Base-by-base conservation (phyloP, 2,329 filamentous ascomycete genomes). In the Fusarium brevicatenulatum region DNA sequence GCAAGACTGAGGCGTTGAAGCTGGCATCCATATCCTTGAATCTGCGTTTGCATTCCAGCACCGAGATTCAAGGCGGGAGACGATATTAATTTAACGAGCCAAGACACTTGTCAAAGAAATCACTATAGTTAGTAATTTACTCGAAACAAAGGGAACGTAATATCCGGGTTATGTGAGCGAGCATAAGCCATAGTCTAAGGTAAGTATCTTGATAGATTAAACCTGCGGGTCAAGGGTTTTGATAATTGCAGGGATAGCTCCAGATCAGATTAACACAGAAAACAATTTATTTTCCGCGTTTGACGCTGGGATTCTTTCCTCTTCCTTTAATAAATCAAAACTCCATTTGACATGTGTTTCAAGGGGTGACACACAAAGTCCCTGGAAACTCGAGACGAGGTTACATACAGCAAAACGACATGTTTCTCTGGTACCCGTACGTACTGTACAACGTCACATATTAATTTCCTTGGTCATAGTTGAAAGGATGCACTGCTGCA, bases 11-110 rank as follows among this genome's bases (percentile, higher is more conserved):
- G 39, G 47, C 62, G 37, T 54, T 16, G 9, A 50, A 28, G 34
- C 44, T 39, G 46, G 23, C 40, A 55, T 34, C 32, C 32, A 34
- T 42, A 43, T 53, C 57, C 47, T 36, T 32, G 40, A 40, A 18
- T 9, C 23, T 13, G 28, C 30, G n/a, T 23, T 64, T 37, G 25
- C 66, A 68, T 67, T 68, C 66, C 66, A 68, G 34, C 39, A 28
- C 32, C 37, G 18, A 50, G 21, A 66, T 47, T 54, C 23, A 32
- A n/a, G 50, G 47, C 30, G 36, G 19, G 16, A 23, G 21, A 37
- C 18, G 11, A 32, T 56, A 23, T 25, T 37, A 62, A 44, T 47
- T 39, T 47, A 23, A 30, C 25, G 7, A 19, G 34, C 46, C 46
- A 46, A 62, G 56, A 61, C 57, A 63, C 13, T 42, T 49, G 18